These are phyloP conservation scores for Solanum sitiens DNA, from an alignment of 257 asterid genomes.

Conservation along the genomic window DNA sequence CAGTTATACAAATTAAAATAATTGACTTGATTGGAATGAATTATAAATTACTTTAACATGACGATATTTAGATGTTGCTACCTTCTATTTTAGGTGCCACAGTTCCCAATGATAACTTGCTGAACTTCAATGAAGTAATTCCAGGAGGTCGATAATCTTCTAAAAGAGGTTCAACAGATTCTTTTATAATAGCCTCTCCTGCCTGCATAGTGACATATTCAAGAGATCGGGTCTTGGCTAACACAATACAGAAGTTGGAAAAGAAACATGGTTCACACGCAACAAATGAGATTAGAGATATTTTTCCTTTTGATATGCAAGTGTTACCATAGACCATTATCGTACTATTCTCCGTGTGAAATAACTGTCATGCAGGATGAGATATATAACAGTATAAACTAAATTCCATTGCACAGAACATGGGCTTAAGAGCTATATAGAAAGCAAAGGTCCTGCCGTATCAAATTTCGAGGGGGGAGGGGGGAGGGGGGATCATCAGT, in stretches of 20 bases:
- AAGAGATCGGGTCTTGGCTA: not conserved
- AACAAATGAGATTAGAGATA: not conserved
- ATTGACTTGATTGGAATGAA: not conserved
- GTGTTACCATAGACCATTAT: not conserved
- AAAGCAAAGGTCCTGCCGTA: not conserved
- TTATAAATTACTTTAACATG: not conserved
- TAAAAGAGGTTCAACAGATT: constrained; percentile 90
- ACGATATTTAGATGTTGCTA: constrained; percentile 1
- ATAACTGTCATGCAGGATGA: not conserved
- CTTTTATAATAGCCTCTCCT: constrained; percentile 88
- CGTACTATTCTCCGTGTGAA: not conserved
- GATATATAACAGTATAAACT: not conserved
- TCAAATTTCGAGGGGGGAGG: not conserved
- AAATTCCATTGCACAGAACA: not conserved
- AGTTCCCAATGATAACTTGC: constrained; percentile 88
- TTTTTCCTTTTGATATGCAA: not conserved
- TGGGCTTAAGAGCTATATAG: not conserved
- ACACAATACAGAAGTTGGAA: not conserved
- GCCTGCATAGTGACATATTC: constrained; percentile 50
- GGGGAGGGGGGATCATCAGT: not conserved
- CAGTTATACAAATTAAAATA: not conserved
- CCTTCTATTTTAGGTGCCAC: constrained; percentile 99
- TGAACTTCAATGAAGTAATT: constrained; percentile 77
- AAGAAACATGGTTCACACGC: not conserved
- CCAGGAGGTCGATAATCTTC: constrained; percentile 95